These are phyloP conservation scores for Ophiocordyceps unilateralis DNA, from an alignment of 2,329 filamentous ascomycete genomes.

Conservation along the genomic window DNA sequence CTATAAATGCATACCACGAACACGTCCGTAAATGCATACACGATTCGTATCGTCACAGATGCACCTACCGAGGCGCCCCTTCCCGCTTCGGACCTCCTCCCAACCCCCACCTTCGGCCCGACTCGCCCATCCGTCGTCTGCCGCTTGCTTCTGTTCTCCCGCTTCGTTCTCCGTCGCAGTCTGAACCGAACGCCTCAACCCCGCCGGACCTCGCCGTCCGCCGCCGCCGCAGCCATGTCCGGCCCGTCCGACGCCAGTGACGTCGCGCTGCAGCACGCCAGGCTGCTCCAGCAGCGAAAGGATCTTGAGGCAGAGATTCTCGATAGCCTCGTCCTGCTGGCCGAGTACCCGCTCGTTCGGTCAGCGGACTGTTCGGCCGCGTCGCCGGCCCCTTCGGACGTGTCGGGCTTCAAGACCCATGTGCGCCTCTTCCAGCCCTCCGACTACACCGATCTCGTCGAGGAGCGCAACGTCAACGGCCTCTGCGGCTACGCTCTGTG, in stretches of 20 bases:
- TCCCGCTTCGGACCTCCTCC: neutral
- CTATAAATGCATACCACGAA: neutral
- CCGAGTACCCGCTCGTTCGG: constrained; percentile 33
- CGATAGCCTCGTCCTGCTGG: constrained; percentile 52
- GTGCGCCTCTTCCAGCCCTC: constrained; percentile 63
- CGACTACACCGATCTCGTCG: constrained; percentile 78
- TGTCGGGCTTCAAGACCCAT: constrained; percentile 43
- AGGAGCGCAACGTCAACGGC: constrained; percentile 72
- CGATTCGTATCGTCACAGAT: neutral
- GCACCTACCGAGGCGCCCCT: neutral
- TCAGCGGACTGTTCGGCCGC: constrained; percentile 21
- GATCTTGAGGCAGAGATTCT: constrained; percentile 60
- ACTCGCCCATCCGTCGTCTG: neutral
- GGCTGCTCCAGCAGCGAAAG: constrained; percentile 67
- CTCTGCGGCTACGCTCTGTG: constrained; percentile 79
- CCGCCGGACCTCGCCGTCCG: neutral
- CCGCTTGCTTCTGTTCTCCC: neutral
- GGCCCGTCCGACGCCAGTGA: constrained; percentile 27
- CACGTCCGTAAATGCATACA: neutral
- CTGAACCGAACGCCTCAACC: neutral
- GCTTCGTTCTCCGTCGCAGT: neutral
- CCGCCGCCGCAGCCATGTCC: constrained; percentile 8
- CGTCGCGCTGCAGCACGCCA: constrained; percentile 67
- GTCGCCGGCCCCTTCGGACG: constrained; percentile 39
- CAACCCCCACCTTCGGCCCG: no score